Base-by-base conservation (phyloP, 352 stramenopile species). In the Blastocystis sp. region DNA sequence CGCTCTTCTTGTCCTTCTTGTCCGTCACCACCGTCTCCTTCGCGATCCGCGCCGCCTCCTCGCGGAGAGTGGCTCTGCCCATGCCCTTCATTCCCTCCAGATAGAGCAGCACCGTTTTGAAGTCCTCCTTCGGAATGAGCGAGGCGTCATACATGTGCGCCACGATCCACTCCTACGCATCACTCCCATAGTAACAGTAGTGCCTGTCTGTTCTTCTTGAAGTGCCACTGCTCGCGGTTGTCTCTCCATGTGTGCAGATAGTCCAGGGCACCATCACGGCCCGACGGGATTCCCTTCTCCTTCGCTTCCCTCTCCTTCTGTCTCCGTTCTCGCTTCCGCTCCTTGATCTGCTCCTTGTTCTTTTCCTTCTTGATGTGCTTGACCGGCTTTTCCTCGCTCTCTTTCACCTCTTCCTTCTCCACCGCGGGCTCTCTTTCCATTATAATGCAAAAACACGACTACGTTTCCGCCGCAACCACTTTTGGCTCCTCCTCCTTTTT, bases 91-190 rank as follows among this genome's bases (percentile, higher is more conserved):
- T 9, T 11, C 65, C 65, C 10, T 53, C n/a, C 23, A 41, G 9
- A 41, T 76, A 76, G 7, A 11, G 14, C 10, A 76, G 38, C 14
- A 76, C 11, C n/a, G 52, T 19, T n/a, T 76, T 76, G 38, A 76
- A 76, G n/a, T 76, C 65, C 14, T 76, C 65, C 65, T 76, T 76
- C 52, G 14, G 10, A 38, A 76, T 48, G 4, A 53, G 38, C 23
- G 41, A 43, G 10, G 65, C 23, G 65, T 76, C 43, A 38, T 53
- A 52, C 4, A 76, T 56, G 52, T 76, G 65, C 14, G 11, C 11
- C 28, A 34, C 28, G 28, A 34, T 34, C 28, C 28, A 34, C 28
- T 34, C 28, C 28, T 34, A 34, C 28, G 28, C 28, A 34, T 34
- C 28, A 34, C 28, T 34, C 28, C 28, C 28, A 34, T 34, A 34